Evolutionary conservation across 1,284 basidiomycete genomes (phyloP), one percentile per base, ranked within the genome.

Genomic region (Sphaerobolus stellatus): DNA sequence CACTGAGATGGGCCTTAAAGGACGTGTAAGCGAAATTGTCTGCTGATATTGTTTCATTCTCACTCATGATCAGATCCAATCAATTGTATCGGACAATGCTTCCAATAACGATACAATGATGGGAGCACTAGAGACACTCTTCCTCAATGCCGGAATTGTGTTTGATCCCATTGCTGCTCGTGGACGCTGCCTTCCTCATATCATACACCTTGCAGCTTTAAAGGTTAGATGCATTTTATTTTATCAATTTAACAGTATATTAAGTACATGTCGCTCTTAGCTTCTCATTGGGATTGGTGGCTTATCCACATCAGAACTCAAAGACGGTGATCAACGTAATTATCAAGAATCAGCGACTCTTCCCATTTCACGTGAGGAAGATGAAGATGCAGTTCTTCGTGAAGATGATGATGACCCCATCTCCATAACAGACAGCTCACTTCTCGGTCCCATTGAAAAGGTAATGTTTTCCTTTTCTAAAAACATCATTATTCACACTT

Each of bases 101-200:
- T 18, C 57, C 4, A 58, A 56, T 22, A 58, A 58, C 38, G 45
- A 58, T 44, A 58, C 54, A 34, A 45, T 58, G 48, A 46, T 58
- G 48, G 14, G 24, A 16, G 8, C 18, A 16, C 41, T 58, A 22
- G 29, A 16, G 27, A 20, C 2, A 3, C 5, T 8, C 6, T 16
- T 36, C 38, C 11, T 2, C 5, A 20, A 18, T 2, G 27, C 14
- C n/a, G 31, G 49, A 4, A 31, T 57, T 20, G 24, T 24, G 20
- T 52, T 58, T 43, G 14, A 36, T 18, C 22, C 44, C 14, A 22
- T 8, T 11, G 22, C 45, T n/a, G 50, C 54, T 11, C 41, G 57
- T 3, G 36, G 49, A n/a, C 57, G 49, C 7, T 58, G 57, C 54
- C 55, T 58, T 48, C 54, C 57, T 9, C 57, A 58, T 41, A 58